Base-by-base conservation (phyloP, 768 basidiomycete genomes). In the Lactarius psammicola region DNA sequence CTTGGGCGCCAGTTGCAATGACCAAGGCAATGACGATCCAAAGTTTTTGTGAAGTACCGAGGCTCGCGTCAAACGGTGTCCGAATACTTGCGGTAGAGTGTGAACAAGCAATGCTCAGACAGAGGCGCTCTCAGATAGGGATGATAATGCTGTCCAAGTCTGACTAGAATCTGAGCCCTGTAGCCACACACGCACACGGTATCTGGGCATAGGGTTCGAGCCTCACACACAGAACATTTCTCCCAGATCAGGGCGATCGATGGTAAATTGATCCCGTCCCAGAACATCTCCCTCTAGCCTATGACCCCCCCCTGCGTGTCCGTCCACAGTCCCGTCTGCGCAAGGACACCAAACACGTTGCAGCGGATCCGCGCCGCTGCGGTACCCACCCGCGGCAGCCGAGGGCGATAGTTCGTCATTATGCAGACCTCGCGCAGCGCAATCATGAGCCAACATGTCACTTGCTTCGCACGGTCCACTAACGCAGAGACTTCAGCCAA, bases 221-320 rank as follows among this genome's bases (percentile, higher is more conserved):
- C 36, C 5, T n/a, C 36, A n/a, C n/a, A 38, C 36, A 38, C 13
- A 10, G 36, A 17, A 38, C 15, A 38, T 38, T 15, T 15, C 5
- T 38, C 36, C 15, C 15, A 13, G 46, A n/a, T 49, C 46, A 49
- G 46, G 13, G 23, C 11, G 23, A n/a, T 4, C n/a, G 23, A 23
- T 3, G 15, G 36, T 10, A 38, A 17, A 38, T 3, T 26, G 9
- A 62, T 23, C n/a, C 53, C 53, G 2, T 55, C 61, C 61, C 61
- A 62, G 54, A 62, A 62, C 17, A 62, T 40, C 30, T 31, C 54
- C 38, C n/a, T n/a, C n/a, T n/a, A n/a, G n/a, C n/a, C n/a, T n/a
- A n/a, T n/a, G n/a, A n/a, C n/a, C n/a, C n/a, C n/a, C n/a, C n/a
- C n/a, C 33, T n/a, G n/a, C 28, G 13, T 23, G 20, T 30, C 9